Conservation (phyloP, 257 asterid genomes). For the Scutellaria galericulata region DNA sequence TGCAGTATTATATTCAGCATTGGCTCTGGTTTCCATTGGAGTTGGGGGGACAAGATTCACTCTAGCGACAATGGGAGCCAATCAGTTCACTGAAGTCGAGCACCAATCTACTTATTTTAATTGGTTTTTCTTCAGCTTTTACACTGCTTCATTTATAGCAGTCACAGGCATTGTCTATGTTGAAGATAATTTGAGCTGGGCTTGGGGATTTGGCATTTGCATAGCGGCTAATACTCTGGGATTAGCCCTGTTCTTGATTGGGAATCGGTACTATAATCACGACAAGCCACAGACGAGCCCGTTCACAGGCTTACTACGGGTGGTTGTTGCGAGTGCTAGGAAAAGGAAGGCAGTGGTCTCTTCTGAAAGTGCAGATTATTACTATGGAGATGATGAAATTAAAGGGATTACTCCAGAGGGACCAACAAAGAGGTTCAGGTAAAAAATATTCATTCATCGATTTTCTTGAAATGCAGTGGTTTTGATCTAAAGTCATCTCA, state of each 20-base stretch:
- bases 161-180: constrained; percentile 49
- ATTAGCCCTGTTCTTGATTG: constrained; percentile 42
- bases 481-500: constrained; percentile 2
- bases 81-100: constrained; percentile 41
- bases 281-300: constrained; percentile 48
- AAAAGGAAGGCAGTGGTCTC: constrained; percentile 40
- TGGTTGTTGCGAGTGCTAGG: constrained; percentile 46
- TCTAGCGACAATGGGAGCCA: constrained; percentile 56
- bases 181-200: constrained; percentile 58
- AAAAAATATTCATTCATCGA: constrained; percentile 8
- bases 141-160: constrained; percentile 30
- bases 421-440: constrained; percentile 50
- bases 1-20: constrained; percentile 39
- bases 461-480: not conserved
- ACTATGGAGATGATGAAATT: constrained; percentile 37
- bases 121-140: constrained; percentile 49
- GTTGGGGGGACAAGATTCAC: constrained; percentile 49
- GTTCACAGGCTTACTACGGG: constrained; percentile 45
- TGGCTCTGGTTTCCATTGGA: constrained; percentile 43
- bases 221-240: constrained; percentile 33
- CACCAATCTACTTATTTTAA: constrained; percentile 48
- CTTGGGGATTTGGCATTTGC: constrained; percentile 44
- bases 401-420: constrained; percentile 1
- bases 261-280: constrained; percentile 38
- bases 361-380: constrained; percentile 31